Base-by-base conservation (phyloP, 2,329 filamentous ascomycete genomes). In the Didymella glomerata region DNA sequence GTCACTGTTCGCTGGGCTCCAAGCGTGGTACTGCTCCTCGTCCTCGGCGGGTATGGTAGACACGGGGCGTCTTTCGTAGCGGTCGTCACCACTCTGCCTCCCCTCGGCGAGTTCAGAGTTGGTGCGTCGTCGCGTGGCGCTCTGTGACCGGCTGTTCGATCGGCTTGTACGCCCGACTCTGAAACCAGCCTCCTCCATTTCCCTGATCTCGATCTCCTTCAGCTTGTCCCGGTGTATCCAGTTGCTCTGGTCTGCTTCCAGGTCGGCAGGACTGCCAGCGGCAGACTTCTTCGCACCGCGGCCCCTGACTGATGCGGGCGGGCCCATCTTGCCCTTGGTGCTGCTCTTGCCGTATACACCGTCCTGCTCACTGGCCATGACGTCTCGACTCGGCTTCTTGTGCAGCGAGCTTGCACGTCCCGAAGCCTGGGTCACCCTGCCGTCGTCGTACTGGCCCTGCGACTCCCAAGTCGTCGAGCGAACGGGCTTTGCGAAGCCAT, bases 171-270 rank as follows among this genome's bases (percentile, higher is more conserved):
- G 84, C 57, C 80, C 82, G 79, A 63, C 87, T 82, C 60, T 81
- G 67, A 93, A 88, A 28, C 91, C 91, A 7, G 90, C 90, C 59
- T 90, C 90, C 74, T 92, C 89, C 62, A 95, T 83, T 77, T 95
- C 91, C 70, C 88, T 85, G 67, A 82, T 94, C 78, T 95, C 91
- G 67, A 94, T 95, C 72, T 86, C 86, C 54, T 90, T 91, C 61
- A 95, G 79, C 78, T 94, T 94, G 78, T 95, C 91, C 56, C 91
- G 83, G 72, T 95, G 91, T 68, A 95, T 94, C 91, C 91, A 95
- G 76, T 91, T 89, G 30, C 88, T 90, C 61, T 86, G 83, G 61
- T 90, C 88, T 38, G 69, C 69, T 51, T 76, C 74, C 25, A 60
- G 53, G 18, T 68, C 71, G 32, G 51, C 46, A 16, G 57, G 27